These are phyloP conservation scores for Dryadomyces quercus-mongolicae DNA, from an alignment of 2,329 filamentous ascomycete species.

Conservation along the genomic window DNA sequence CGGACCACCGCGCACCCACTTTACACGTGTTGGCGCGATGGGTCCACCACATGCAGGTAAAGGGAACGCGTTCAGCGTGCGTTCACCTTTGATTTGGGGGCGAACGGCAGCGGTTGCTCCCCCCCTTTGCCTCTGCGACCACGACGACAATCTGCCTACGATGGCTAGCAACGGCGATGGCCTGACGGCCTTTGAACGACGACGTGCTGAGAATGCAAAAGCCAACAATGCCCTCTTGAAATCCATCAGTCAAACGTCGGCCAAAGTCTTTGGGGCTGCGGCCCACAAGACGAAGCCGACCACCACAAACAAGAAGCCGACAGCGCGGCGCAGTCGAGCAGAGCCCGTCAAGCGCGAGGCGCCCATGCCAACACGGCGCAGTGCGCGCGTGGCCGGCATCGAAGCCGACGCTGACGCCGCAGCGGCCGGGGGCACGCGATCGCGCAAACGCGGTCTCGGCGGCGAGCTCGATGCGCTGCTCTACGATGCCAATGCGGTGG, in stretches of 20 bases:
- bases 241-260: constrained; percentile 58
- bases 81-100: neutral
- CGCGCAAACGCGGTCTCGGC: neutral
- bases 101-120: neutral
- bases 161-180: constrained; percentile 18
- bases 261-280: constrained; percentile 23
- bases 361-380: constrained; percentile 40
- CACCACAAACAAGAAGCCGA: constrained; percentile 20
- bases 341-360: constrained; percentile 24
- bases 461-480: neutral
- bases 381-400: constrained; percentile 44
- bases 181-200: constrained; percentile 77
- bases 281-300: constrained; percentile 20
- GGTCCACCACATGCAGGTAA: too few relatives aligned
- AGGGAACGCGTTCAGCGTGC: neutral
- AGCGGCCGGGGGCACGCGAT: neutral
- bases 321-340: constrained; percentile 12
- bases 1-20: constrained; percentile 1
- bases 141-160: neutral
- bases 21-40: neutral
- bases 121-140: neutral
- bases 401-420: constrained; percentile 27
- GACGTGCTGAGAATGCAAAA: constrained; percentile 74
- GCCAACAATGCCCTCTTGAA: constrained; percentile 72
- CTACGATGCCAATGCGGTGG: neutral